Conservation (phyloP, 768 basidiomycete genomes). For the Coprinopsis sp. region DNA sequence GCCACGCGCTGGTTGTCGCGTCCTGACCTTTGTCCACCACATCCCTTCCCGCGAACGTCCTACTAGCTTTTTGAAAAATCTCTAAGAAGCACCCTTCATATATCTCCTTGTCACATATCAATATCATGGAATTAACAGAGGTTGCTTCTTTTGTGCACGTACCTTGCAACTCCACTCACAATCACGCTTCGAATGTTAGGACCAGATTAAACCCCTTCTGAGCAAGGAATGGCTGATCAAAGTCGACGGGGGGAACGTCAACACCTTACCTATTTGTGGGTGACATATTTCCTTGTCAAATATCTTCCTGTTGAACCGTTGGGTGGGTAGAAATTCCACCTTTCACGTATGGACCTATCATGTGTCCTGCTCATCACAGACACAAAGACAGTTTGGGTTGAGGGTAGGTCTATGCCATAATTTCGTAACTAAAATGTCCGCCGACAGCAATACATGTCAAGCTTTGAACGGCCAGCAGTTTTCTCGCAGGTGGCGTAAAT, state of each 20-base stretch:
- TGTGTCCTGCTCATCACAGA: slow-evolving; percentile 68
- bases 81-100: too few relatives aligned
- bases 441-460: slow-evolving; percentile 21
- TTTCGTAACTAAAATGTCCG: slow-evolving; percentile 3
- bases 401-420: slow-evolving; percentile 43
- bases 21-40: too few relatives aligned
- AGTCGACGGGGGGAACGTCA: slow-evolving; percentile 50
- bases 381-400: slow-evolving; percentile 69
- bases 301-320: slow-evolving; percentile 8
- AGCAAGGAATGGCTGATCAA: slow-evolving; percentile 74
- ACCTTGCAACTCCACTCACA: neutral
- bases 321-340: slow-evolving; percentile 55
- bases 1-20: too few relatives aligned
- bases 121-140: slow-evolving; percentile 2
- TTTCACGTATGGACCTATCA: slow-evolving; percentile 48
- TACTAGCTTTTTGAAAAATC: too few relatives aligned
- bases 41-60: too few relatives aligned
- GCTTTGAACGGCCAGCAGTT: slow-evolving; percentile 54
- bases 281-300: slow-evolving; percentile 16
- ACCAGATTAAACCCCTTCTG: slow-evolving; percentile 50
- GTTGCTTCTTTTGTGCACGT: slow-evolving; percentile 1
- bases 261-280: slow-evolving; percentile 71
- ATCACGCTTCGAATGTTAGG: slow-evolving; percentile 34
- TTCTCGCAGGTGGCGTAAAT: slow-evolving; percentile 65
- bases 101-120: too few relatives aligned